A percentile compares a stretch with the other conserved stretches of the same genome.
Conservation (phyloP, 768 basidiomycete genomes). For the Mycena vulgaris region DNA sequence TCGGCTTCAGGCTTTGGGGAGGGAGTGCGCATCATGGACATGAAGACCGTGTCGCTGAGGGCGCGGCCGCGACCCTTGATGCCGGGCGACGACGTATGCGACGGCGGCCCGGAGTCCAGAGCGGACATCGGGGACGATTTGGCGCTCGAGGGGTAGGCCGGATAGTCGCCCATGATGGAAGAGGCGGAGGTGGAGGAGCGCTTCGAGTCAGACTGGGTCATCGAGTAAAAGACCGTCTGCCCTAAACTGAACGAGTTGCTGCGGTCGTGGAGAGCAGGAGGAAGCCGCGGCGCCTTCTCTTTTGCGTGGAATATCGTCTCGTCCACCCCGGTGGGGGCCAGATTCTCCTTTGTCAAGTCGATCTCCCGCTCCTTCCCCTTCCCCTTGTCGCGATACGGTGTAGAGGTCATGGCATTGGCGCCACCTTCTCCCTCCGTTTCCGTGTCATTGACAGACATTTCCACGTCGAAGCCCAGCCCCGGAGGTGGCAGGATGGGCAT, state of each 20-base stretch:
- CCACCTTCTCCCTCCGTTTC: constrained; percentile 43
- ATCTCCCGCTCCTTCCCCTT: constrained; percentile 56
- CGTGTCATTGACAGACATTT: constrained; percentile 51
- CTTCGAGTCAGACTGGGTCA: constrained; percentile 48
- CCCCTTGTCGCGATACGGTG: constrained; percentile 58
- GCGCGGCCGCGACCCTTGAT: constrained; percentile 65
- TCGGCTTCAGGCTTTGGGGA: constrained; percentile 69
- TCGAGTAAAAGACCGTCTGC: constrained; percentile 73
- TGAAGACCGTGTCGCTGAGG: constrained; percentile 76
- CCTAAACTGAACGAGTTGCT: constrained; percentile 81
- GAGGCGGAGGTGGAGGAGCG: constrained; percentile 40
- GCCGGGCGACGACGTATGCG: constrained; percentile 46
- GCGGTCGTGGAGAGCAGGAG: constrained; percentile 63
- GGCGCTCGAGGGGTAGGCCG: constrained; percentile 38
- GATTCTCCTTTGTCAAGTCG: constrained; percentile 40
- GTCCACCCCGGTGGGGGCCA: constrained; percentile 49
- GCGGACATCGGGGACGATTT: constrained; percentile 48
- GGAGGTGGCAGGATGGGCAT: constrained; percentile 50
- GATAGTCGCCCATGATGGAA: constrained; percentile 26
- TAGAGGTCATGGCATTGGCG: constrained; percentile 57
- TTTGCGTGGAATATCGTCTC: constrained; percentile 63
- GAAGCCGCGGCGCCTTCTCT: constrained; percentile 56
- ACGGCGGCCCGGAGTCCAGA: constrained; percentile 40
- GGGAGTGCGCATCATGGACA: constrained; percentile 65
- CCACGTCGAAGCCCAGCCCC: constrained; percentile 45